Evolutionary conservation across 129 eudicot species (phyloP), one percentile per base, ranked within the genome.

Genomic region (Saposhnikovia divaricata): DNA sequence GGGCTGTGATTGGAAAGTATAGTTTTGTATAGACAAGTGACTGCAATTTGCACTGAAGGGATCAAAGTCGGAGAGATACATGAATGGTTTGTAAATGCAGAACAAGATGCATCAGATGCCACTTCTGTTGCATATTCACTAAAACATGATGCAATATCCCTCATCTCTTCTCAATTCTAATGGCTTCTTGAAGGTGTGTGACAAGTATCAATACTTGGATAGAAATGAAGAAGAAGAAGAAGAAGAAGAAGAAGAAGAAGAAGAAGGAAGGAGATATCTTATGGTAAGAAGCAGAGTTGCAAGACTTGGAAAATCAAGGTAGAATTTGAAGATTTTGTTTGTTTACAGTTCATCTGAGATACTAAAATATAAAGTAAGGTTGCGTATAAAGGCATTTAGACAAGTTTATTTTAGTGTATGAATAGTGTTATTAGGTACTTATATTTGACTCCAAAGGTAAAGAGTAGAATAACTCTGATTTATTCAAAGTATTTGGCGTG

Each of bases 141-240:
- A 77, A 91, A 87, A 83, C 98, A 93, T 31, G 93, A 83, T 21
- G 89, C 91, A 40, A 93, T 81, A 47, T 93, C 93, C 87, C 92
- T 93, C 93, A 91, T 87, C 82, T 75, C 75, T 59, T 80, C 25
- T 44, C 28, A 37, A 14, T 38, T 65, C 3, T 23, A n/a, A 69
- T 79, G 78, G 14, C 2, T 59, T 9, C 4, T 5, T 51, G 7
- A 18, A 51, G n/a, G 7, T 51, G 23, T 18, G n/a, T 34, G 37
- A 34, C 1, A 34, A 0, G n/a, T 51, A 50, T 50, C 19, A 15
- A 53, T 53, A 18, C 23, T 19, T 18, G 9, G 23, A 21, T 2
- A 53, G 63, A 53, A 21, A 15, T 53, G n/a, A 0, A 21, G 13
- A 57, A 6, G 45, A 34, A 38, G 72, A 31, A 31, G 34, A 31